Percentiles rank a stretch among this genome's conserved stretches.
Conservation (phyloP, 345 rosid species). For the Zanthoxylum bungeanum region DNA sequence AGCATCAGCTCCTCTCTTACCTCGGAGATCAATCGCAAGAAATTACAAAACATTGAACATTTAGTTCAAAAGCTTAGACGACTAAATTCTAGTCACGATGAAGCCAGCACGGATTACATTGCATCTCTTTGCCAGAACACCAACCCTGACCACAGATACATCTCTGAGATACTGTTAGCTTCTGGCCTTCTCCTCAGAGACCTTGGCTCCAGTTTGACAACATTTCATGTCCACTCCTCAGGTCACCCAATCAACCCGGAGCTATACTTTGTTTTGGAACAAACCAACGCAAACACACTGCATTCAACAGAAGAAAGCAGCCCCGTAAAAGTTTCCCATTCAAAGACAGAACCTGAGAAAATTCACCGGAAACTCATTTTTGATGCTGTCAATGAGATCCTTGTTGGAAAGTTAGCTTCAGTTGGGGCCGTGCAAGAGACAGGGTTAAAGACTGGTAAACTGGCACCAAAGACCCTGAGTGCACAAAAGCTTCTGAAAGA, state of each 20-base stretch:
- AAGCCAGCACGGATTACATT: conserved; percentile 85
- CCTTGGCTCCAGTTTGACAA: conserved; percentile 52
- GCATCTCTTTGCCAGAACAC: conserved; percentile 87
- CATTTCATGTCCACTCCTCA: conserved; percentile 79
- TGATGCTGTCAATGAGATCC: conserved; percentile 81
- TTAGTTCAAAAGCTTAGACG: conserved; percentile 88
- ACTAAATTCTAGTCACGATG: conserved; percentile 82
- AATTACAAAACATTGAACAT: conserved; percentile 76
- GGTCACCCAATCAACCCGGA: conserved; percentile 91
- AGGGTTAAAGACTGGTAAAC: conserved; percentile 41
- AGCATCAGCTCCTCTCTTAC: conserved; percentile 36
- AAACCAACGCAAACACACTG: conserved; percentile 61
- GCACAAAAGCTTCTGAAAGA: conserved; percentile 84
- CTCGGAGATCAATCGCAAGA: conserved; percentile 73
- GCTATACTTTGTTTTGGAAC: conserved; percentile 84
- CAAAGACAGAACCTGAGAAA: conserved; percentile 48
- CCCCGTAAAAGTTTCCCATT: conserved; percentile 23
- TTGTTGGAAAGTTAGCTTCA: conserved; percentile 53
- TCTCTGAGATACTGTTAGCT: conserved; percentile 88
- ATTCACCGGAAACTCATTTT: conserved; percentile 76
- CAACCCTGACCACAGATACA: conserved; percentile 87
- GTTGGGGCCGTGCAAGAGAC: conserved; percentile 44
- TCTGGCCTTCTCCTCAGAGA: conserved; percentile 92
- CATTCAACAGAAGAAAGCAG: conserved; percentile 42
- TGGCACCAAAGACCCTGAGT: conserved; percentile 54